Conservation (phyloP, 2,329 filamentous ascomycete genomes). For the Aspergillus caelatus region DNA sequence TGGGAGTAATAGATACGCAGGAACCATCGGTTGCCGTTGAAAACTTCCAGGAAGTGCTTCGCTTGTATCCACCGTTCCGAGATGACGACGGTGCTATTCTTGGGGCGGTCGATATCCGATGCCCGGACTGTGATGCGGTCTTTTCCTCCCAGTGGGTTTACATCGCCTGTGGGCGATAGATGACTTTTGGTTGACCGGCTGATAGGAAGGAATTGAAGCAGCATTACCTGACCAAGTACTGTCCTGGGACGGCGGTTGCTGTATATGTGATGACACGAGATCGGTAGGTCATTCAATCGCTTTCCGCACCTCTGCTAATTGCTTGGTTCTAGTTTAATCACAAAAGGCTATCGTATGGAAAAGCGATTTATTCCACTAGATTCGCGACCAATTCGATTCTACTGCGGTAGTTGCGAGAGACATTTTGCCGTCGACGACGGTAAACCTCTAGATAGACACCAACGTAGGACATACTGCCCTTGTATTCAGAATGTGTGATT, state of each 20-base stretch:
- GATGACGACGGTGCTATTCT: constrained; percentile 27
- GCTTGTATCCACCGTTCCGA: constrained; percentile 29
- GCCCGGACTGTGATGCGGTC: constrained; percentile 33
- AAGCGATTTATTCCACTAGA: constrained; percentile 30
- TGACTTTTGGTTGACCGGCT: constrained; percentile 4
- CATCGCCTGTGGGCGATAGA: neutral
- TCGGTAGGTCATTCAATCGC: constrained; percentile 23
- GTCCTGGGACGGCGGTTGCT: constrained; percentile 30
- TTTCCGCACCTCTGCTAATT: neutral
- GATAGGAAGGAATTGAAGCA: constrained; percentile 29
- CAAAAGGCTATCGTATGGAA: constrained; percentile 35
- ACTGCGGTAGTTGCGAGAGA: constrained; percentile 30
- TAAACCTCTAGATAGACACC: constrained; percentile 19
- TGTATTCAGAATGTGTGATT: neutral
- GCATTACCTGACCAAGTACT: constrained; percentile 33
- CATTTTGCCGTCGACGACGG: constrained; percentile 26
- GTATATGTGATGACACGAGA: constrained; percentile 36
- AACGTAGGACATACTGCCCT: constrained; percentile 16
- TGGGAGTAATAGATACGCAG: constrained; percentile 9
- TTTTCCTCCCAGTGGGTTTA: constrained; percentile 31
- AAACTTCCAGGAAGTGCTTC: constrained; percentile 30
- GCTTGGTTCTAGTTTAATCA: constrained; percentile 27
- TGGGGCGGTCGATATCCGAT: constrained; percentile 25
- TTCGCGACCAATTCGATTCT: constrained; percentile 29
- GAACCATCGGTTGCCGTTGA: constrained; percentile 23